Conservation (phyloP, 1,284 basidiomycete genomes). For the Boletellus dicymbophilus region DNA sequence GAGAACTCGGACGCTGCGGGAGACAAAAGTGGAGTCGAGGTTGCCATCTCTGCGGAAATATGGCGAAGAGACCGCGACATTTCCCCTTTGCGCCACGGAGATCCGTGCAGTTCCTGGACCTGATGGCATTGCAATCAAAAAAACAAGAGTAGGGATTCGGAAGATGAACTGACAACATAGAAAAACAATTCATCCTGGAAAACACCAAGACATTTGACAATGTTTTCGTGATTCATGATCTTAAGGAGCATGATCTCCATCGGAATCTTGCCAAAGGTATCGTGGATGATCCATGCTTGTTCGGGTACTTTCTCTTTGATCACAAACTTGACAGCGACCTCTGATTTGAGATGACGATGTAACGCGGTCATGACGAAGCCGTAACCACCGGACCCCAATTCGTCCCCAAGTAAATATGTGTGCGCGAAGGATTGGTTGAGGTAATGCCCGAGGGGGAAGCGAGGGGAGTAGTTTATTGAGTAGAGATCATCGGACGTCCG, state of each 20-base stretch:
- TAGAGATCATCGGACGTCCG: slow-evolving; percentile 13
- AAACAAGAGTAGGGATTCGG: slow-evolving; percentile 1
- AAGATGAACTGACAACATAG: slow-evolving; percentile 78
- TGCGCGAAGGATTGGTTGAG: slow-evolving; percentile 70
- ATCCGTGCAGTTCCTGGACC: slow-evolving; percentile 92
- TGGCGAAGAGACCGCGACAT: slow-evolving; percentile 14
- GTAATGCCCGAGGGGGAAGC: slow-evolving; percentile 61
- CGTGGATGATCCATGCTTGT: slow-evolving; percentile 78
- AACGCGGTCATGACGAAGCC: slow-evolving; percentile 88
- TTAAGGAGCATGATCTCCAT: slow-evolving; percentile 81
- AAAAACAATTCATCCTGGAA: slow-evolving; percentile 85
- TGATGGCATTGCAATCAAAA: slow-evolving; percentile 31
- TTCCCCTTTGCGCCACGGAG: slow-evolving; percentile 68
- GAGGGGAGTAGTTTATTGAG: slow-evolving; percentile 50
- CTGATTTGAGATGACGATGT: slow-evolving; percentile 53
- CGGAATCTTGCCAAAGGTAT: slow-evolving; percentile 63
- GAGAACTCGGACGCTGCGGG: slow-evolving; percentile 53
- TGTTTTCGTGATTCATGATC: slow-evolving; percentile 75
- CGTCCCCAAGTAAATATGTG: slow-evolving; percentile 71
- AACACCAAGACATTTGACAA: slow-evolving; percentile 81
- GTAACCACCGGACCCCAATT: slow-evolving; percentile 90
- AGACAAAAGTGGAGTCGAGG: slow-evolving; percentile 57
- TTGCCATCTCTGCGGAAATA: slow-evolving; percentile 27
- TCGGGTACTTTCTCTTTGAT: slow-evolving; percentile 82
- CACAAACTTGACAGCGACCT: slow-evolving; percentile 95